Evolutionary conservation across 2,329 filamentous ascomycete genomes (phyloP), one percentile per base, ranked within the genome.

Genomic region (Periconia sp.): DNA sequence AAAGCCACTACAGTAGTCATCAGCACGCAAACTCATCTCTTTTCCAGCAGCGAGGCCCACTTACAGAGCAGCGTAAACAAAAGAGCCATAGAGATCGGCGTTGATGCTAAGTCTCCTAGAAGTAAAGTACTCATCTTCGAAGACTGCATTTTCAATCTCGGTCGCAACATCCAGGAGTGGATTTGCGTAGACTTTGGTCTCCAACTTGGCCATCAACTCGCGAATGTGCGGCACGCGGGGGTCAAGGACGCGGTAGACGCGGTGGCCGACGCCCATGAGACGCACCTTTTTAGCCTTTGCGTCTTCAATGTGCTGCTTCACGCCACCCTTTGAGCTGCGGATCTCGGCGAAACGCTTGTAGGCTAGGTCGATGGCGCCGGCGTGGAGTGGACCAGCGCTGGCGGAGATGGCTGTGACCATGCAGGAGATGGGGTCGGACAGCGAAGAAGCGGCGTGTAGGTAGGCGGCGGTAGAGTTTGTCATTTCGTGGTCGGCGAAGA

Each of bases 401-500:
- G 79, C 73, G n/a, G 77, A 75, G 4, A 78, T 72, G 0, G 79
- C 77, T 1, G 78, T 66, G 10, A 82, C 76, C 13, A 79, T 71
- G 50, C 75, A 80, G 46, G 65, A 66, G 71, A 82, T 61, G 0
- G 80, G 79, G 53, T 83, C 81, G 0, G 82, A 76, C 9, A 83
- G 63, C 0, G 78, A 78, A 41, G 76, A 80, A 6, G 80, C 79
- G 15, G 82, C 78, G 43, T 82, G 78, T 12, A 83, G 65, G 22
- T 81, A 73, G 1, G 80, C 78, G 1, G 80, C 79, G 0, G 79
- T 82, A 2, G 78, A 79, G 55, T 78, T 76, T 51, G 82, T 81
- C 60, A 83, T 78, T 46, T 82, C 81, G 56, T 84, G 80, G 52
- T 84, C 81, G 2, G 78, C 76, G 49, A 81, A 78, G 17, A 83